phyloP scores from a whole-genome alignment of 192 early-diverging fungal species.

The Mortierella hygrophila region DNA sequence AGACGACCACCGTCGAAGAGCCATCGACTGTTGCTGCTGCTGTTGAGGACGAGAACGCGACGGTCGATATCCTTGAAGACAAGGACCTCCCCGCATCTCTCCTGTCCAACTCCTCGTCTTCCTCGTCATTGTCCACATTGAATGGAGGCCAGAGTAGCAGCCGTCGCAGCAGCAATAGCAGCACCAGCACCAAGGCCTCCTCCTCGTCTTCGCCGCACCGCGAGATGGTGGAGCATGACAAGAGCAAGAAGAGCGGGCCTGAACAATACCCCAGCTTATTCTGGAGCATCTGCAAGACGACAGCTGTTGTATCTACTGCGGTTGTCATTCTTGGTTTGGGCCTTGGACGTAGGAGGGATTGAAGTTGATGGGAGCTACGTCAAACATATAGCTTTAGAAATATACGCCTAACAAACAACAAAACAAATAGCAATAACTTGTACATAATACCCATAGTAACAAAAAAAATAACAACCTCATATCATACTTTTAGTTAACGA shows the following conservation, averaged over 20 bases:
- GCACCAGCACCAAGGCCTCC: neutral
- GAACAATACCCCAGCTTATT: constrained; percentile 32
- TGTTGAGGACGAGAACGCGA: constrained; percentile 3
- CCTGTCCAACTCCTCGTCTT: neutral
- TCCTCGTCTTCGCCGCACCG: neutral
- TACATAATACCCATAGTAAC: neutral
- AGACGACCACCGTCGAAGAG: neutral
- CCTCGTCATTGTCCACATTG: neutral
- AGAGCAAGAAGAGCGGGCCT: neutral
- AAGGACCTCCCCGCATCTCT: neutral
- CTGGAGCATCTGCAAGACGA: constrained; percentile 54
- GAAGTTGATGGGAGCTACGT: neutral
- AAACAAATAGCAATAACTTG: neutral
- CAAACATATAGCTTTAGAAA: neutral
- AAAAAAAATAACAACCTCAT: neutral
- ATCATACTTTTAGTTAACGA: neutral
- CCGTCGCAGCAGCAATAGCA: neutral
- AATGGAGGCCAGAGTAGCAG: neutral
- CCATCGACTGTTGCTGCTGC: neutral
- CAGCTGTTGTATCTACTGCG: constrained; percentile 43
- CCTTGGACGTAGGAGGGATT: constrained; percentile 26
- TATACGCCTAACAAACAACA: neutral
- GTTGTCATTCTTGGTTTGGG: constrained; percentile 43
- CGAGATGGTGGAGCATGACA: neutral
- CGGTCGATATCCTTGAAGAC: constrained; percentile 10